Evolutionary conservation across 768 basidiomycete species (phyloP), one percentile per base, ranked within the genome.

Genomic region (Tylopilus sp.): DNA sequence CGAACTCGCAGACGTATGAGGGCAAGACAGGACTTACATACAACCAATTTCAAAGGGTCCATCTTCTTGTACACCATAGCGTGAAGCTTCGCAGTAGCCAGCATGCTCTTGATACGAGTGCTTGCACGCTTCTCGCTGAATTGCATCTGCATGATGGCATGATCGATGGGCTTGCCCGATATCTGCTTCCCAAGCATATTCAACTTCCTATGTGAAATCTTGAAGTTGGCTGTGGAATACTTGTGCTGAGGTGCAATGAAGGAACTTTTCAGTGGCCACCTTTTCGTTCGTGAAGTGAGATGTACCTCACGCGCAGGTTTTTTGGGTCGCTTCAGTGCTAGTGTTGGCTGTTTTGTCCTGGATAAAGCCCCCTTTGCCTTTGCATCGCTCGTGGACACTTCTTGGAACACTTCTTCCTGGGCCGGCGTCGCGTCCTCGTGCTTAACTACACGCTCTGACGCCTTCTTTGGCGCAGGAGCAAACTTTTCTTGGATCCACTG

Each of bases 121-220:
- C 91, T 86, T 13, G 88, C 91, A 21, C 91, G 80, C 72, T 99
- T 99, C 69, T 95, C 88, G 56, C 88, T 91, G 69, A 97, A 98
- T 66, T 88, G 81, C 91, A 98, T 95, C 62, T 99, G 95, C 51
- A 98, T 74, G 65, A 99, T 95, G 31, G 95, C 95, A 58, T 86
- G 83, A 72, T 98, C 95, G 53, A 98, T 86, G 17, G 95, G 94
- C 60, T 92, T 87, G 18, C 91, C 88, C 3, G 90, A 79, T 56
- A 99, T 88, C 68, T 97, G 91, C 26, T 82, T 78, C 9, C 85
- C 87, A 38, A 99, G 78, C 75, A 85, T 81, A 69, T 95, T 95
- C 50, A 99, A 76, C 69, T 98, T 99, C 50, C 95, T 82, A 61
- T 86, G 88, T 4, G 93, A 95, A 39, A 94, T 91, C 71, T 94